These are phyloP conservation scores for Tetrahymena thermophila DNA, from an alignment of 73 alveolate genomes.

Conservation along the genomic window DNA sequence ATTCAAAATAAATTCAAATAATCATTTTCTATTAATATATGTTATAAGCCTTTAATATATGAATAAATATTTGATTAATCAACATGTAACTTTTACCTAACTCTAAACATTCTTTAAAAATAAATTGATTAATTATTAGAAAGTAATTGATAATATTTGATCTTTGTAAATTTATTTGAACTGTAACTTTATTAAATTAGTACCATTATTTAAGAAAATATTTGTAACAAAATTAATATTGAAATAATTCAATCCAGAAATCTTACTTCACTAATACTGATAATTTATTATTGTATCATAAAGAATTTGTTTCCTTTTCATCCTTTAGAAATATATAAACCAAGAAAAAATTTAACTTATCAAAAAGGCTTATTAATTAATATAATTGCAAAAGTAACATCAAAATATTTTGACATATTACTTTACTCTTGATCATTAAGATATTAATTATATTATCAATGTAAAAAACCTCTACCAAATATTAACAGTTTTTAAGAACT, in stretches of 20 bases:
- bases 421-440: background rate
- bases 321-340: background rate
- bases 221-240: background rate
- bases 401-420: background rate
- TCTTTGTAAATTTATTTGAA: no score
- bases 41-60: no score
- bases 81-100: no score
- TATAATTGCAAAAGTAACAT: background rate
- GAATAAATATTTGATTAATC: no score
- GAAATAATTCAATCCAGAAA: background rate
- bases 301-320: background rate
- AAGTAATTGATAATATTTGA: background rate
- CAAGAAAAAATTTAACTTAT: background rate
- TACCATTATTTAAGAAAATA: no score
- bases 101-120: no score
- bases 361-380: background rate
- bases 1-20: no score
- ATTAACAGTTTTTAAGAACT: no score
- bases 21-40: no score
- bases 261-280: background rate
- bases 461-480: background rate
- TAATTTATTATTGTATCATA: background rate
- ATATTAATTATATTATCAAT: background rate
- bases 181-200: no score
- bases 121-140: no score